These are phyloP conservation scores for Vaccinium darrowii DNA, from an alignment of 148 eudicot genomes.

Conservation along the genomic window DNA sequence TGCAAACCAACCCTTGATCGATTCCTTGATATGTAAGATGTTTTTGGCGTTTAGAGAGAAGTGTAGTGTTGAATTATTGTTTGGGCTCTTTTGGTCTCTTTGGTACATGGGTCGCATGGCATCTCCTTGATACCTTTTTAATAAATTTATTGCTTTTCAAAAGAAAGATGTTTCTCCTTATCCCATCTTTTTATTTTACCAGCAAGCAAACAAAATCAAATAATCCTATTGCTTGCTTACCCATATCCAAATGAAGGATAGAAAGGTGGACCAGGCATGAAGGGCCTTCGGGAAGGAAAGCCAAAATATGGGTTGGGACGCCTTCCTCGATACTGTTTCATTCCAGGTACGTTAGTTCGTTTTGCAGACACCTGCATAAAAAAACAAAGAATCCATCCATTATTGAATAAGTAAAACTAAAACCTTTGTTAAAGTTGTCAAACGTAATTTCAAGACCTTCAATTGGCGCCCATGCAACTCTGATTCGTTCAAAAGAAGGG, in stretches of 20 bases:
- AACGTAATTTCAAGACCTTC: constrained; percentile 35
- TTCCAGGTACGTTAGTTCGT: constrained; percentile 73
- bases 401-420: not conserved
- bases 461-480: constrained; percentile 69
- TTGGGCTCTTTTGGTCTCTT: not conserved
- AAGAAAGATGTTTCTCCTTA: not conserved
- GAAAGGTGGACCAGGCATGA: constrained; percentile 54
- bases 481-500: constrained; percentile 55
- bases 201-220: not conserved
- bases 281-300: constrained; percentile 61
- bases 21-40: not conserved
- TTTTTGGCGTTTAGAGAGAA: not conserved
- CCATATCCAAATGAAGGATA: constrained; percentile 74
- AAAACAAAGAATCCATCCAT: not conserved
- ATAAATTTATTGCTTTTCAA: not conserved
- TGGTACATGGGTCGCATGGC: not conserved
- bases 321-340: constrained; percentile 69
- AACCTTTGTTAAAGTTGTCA: not conserved
- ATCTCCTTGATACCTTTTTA: not conserved
- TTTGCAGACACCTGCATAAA: constrained; percentile 57
- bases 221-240: constrained; percentile 46
- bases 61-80: not conserved
- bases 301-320: constrained; percentile 47
- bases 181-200: not conserved
- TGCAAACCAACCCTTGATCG: not conserved